phyloP scores from a whole-genome alignment of 106 monocot genomes.

The Platanthera guangdongensis region DNA sequence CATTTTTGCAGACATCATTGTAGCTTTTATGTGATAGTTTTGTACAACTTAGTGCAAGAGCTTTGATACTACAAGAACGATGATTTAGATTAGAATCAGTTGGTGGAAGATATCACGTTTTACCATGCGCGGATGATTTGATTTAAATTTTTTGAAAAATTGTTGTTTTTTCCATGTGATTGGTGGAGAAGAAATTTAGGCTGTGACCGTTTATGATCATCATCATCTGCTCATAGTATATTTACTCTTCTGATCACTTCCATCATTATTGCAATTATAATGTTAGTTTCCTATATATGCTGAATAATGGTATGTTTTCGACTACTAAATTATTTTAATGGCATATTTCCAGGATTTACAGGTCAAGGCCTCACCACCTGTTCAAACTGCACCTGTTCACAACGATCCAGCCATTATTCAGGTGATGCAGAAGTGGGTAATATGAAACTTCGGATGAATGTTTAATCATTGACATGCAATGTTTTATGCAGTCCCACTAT shows the following conservation, averaged over 20 bases:
- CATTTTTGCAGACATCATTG: background rate
- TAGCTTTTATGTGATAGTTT: background rate
- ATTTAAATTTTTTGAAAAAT: background rate
- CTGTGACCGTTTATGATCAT: too few species aligned
- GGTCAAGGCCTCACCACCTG: conserved; percentile 68
- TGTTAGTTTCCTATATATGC: background rate
- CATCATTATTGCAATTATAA: background rate
- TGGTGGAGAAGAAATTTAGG: background rate
- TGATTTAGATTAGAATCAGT: background rate
- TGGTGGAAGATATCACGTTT: background rate
- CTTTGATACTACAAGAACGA: background rate
- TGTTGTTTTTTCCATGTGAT: background rate
- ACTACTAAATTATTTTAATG: conserved; percentile 7
- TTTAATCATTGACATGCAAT: conserved; percentile 3
- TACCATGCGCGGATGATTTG: background rate
- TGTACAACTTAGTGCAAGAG: background rate
- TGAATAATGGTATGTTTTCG: background rate
- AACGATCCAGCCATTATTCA: conserved; percentile 78
- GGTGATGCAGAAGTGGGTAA: conserved; percentile 17
- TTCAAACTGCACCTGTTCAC: conserved; percentile 38
- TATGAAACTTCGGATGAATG: background rate
- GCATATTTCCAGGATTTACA: conserved; percentile 62
- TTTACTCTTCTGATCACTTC: background rate
- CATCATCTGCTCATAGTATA: background rate
- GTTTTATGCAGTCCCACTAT: conserved; percentile 51